A percentile compares a stretch with the other conserved stretches of the same genome.
Evolutionary conservation across 495 filamentous ascomycete genomes (phyloP).

Genomic region (Xylaria castorea): DNA sequence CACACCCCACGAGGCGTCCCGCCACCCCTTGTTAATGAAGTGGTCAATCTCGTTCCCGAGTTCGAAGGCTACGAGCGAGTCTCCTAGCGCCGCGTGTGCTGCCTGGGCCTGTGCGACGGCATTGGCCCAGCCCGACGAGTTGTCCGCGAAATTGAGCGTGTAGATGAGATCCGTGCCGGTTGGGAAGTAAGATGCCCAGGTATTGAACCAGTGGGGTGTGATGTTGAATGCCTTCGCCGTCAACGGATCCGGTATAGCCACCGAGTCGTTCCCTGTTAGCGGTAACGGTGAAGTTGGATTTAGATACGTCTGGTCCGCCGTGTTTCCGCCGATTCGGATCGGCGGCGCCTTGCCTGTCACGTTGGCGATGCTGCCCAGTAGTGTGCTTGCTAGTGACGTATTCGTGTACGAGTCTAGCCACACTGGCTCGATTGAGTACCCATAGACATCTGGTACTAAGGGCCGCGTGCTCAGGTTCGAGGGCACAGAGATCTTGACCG

Average conservation of each 20-base stretch:
- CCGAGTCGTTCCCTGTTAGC: conserved; percentile 34
- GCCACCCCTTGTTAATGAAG: conserved; percentile 42
- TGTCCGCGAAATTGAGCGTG: conserved; percentile 40
- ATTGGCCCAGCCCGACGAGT: conserved; percentile 36
- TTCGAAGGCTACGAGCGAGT: conserved; percentile 35
- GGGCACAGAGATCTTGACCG: conserved; percentile 28
- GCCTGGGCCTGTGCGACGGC: conserved; percentile 37
- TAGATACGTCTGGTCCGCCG: conserved; percentile 40
- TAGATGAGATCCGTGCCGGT: conserved; percentile 37
- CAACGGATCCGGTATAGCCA: conserved; percentile 27
- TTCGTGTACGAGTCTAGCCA: conserved; percentile 42
- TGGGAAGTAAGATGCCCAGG: conserved; percentile 41
- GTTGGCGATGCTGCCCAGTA: conserved; percentile 33
- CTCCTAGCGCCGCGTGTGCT: conserved; percentile 35
- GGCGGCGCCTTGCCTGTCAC: conserved; percentile 37
- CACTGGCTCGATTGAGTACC: conserved; percentile 41
- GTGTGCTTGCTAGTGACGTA: conserved; percentile 33
- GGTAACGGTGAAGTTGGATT: conserved; percentile 28
- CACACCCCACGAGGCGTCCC: conserved; percentile 36
- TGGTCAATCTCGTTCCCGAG: conserved; percentile 46
- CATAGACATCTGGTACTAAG: conserved; percentile 37
- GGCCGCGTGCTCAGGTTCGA: conserved; percentile 27
- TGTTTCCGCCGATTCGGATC: conserved; percentile 42
- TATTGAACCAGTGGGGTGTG: conserved; percentile 37
- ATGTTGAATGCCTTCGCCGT: conserved; percentile 36